Conservation (phyloP, 768 basidiomycete genomes). For the Macrocybe gigantea region DNA sequence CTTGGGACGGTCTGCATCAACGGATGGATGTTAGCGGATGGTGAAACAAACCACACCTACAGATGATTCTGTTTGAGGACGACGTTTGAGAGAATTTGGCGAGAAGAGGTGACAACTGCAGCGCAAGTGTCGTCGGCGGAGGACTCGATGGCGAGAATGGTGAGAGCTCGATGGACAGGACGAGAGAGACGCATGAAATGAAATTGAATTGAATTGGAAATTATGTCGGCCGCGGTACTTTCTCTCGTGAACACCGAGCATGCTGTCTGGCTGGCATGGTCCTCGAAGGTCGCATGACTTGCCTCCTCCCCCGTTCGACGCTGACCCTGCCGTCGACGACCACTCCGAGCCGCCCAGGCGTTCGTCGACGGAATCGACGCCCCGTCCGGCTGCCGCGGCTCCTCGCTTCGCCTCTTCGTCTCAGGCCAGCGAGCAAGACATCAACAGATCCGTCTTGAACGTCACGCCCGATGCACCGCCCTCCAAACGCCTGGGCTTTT, state of each 20-base stretch:
- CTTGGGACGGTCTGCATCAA: slow-evolving; percentile 22
- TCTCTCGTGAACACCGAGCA: background rate
- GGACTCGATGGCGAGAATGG: slow-evolving; percentile 74
- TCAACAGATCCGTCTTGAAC: slow-evolving; percentile 19
- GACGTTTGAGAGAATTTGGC: slow-evolving; percentile 74
- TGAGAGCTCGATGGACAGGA: slow-evolving; percentile 33
- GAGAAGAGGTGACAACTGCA: slow-evolving; percentile 71
- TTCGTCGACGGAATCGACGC: slow-evolving; percentile 46
- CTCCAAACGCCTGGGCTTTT: slow-evolving; percentile 34
- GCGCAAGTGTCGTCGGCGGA: slow-evolving; percentile 95
- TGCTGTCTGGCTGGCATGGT: slow-evolving; percentile 25
- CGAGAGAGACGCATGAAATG: slow-evolving; percentile 13
- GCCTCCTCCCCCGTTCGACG: background rate
- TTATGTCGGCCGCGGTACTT: too few relatives aligned
- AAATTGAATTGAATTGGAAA: slow-evolving; percentile 13
- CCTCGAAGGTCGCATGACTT: slow-evolving; percentile 34
- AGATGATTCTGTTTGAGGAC: slow-evolving; percentile 76
- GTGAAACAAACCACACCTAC: slow-evolving; percentile 26
- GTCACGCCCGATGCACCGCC: slow-evolving; percentile 23
- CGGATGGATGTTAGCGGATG: background rate
- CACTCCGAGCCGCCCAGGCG: slow-evolving; percentile 27
- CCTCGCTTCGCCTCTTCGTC: slow-evolving; percentile 24
- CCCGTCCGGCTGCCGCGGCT: slow-evolving; percentile 38
- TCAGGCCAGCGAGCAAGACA: slow-evolving; percentile 21
- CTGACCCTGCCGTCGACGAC: slow-evolving; percentile 27